Evolutionary conservation across 768 basidiomycete genomes (phyloP), one percentile per base, ranked within the genome.

Genomic region (Pisolithus microcarpus): DNA sequence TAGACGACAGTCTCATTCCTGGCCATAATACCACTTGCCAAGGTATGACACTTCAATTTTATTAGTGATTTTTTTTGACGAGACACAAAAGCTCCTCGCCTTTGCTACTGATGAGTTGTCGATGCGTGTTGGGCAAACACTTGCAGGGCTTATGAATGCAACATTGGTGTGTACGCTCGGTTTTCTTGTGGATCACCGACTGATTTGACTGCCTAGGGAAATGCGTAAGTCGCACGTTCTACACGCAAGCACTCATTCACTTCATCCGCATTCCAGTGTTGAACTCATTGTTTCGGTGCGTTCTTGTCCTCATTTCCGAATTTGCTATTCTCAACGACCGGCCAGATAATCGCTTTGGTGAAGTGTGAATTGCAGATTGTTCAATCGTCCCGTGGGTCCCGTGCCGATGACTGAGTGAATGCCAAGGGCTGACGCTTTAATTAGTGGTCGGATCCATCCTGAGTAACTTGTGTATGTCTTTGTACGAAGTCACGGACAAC

Each of bases 61-160:
- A 11, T 34, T 21, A 13, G 31, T 16, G 28, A 28, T 1, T 26
- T 7, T 30, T 53, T 11, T 56, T 54, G 18, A 60, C 28, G 8
- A 16, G 19, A 45, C 37, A 43, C 30, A 1, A 51, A 88, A n/a
- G 85, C 67, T 91, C 5, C 74, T 92, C 2, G 85, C 83, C 1
- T 91, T 91, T 61, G 88, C 88, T 1, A 93, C 91, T 0, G 91
- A 93, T 52, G 87, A 93, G 56, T 57, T 93, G 16, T 87, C 91
- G 3, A 60, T 90, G 50, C 81, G 89, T 28, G 82, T 91, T 1
- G 91, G 90, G 1, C 84, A 88, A 65, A 89, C 89, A 2, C 69
- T 91, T 10, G 88, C 89, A 3, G 90, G 90, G 37, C 75, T 93
- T 2, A 64, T 93, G 50, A 93, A 92, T 67, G 91, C 91, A 19